Conservation (phyloP, 1,139 yeast genomes). For the Blastobotrys aristatus region DNA sequence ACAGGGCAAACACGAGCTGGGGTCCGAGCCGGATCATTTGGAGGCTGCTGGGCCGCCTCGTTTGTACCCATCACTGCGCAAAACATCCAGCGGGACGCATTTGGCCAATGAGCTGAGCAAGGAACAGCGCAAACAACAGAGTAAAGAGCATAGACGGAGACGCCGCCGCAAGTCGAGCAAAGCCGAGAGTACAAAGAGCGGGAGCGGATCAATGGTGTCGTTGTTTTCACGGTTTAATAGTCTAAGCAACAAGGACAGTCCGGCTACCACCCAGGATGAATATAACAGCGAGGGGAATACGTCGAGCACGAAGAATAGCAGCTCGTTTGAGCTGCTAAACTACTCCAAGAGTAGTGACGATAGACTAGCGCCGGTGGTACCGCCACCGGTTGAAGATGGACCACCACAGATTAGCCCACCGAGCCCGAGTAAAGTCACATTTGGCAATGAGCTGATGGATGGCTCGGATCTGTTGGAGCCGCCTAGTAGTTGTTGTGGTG, state of each 20-base stretch:
- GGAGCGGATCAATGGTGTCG: constrained; percentile 5
- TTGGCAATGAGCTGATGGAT: constrained; percentile 1
- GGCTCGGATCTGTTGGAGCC: constrained; percentile 2
- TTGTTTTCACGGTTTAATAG: constrained; percentile 9
- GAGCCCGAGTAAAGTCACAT: constrained; percentile 6
- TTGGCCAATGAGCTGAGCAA: constrained; percentile 2
- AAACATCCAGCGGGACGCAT: constrained; percentile 8
- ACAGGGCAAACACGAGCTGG: not conserved
- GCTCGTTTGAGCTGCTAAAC: constrained; percentile 10
- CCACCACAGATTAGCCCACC: not conserved
- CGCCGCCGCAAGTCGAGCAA: constrained; percentile 7
- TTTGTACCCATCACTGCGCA: not conserved
- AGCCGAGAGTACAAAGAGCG: constrained; percentile 6
- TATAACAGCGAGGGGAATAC: not conserved
- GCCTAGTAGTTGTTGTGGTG: no score
- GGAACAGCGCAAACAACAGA: constrained; percentile 6
- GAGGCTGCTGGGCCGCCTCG: not conserved
- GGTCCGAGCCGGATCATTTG: not conserved
- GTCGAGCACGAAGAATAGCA: constrained; percentile 11
- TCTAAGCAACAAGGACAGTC: not conserved
- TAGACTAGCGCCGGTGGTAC: not conserved
- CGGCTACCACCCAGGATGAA: not conserved
- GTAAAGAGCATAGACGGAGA: no score
- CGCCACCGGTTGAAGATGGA: not conserved
- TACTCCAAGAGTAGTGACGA: not conserved